Evolutionary conservation across 1,284 basidiomycete species (phyloP).

Genomic region (Cerrena zonata): DNA sequence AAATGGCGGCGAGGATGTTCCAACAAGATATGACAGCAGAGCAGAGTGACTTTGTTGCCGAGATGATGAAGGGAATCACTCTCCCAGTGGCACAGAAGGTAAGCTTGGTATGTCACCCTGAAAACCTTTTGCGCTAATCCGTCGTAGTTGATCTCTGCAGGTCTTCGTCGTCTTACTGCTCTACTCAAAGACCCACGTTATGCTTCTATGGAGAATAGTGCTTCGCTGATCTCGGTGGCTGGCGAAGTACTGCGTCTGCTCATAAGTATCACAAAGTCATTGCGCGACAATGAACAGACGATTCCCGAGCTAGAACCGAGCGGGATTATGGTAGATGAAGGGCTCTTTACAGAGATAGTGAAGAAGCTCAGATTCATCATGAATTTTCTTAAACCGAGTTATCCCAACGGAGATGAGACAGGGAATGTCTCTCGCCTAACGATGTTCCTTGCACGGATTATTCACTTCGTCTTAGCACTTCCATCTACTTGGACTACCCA

Average conservation of each 20-base stretch:
- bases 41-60: conserved; percentile 73
- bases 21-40: conserved; percentile 66
- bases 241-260: conserved; percentile 68
- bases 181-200: conserved; percentile 39
- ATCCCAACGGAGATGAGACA: no score
- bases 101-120: conserved; percentile 2
- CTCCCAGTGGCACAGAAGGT: conserved; percentile 64
- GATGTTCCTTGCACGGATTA: conserved; percentile 56
- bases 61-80: conserved; percentile 67
- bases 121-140: neutral
- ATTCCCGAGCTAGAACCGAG: no score
- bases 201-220: conserved; percentile 25
- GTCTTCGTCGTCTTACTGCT: conserved; percentile 59
- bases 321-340: no score
- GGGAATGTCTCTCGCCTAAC: no score
- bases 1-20: conserved; percentile 60
- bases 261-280: conserved; percentile 60
- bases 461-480: conserved; percentile 71
- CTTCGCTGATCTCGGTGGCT: conserved; percentile 44
- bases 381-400: no score
- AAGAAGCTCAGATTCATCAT: no score
- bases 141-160: conserved; percentile 67
- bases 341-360: no score
- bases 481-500: conserved; percentile 51
- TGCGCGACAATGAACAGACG: conserved; percentile 42